phyloP scores from a whole-genome alignment of 1,284 basidiomycete genomes.

The Anthracocystis walkeri region DNA sequence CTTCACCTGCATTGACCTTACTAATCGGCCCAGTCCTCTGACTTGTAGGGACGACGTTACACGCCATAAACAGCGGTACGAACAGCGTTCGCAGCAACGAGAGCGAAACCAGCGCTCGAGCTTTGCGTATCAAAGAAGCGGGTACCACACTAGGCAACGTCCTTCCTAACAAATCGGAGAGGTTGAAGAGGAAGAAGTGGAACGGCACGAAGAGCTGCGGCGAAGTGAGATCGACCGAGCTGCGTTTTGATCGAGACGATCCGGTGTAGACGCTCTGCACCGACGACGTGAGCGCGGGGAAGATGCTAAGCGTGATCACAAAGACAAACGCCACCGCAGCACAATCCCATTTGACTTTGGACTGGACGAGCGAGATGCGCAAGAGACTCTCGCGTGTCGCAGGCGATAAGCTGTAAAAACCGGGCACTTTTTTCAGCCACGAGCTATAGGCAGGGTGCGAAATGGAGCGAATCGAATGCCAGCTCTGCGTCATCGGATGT shows the following conservation, averaged over 20 bases:
- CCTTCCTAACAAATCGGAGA: slow-evolving; percentile 56
- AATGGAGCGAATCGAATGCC: slow-evolving; percentile 48
- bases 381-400: slow-evolving; percentile 44
- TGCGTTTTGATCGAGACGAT: slow-evolving; percentile 3
- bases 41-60: slow-evolving; percentile 50
- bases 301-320: slow-evolving; percentile 57
- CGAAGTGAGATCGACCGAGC: slow-evolving; percentile 41
- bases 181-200: slow-evolving; percentile 64
- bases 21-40: slow-evolving; percentile 38
- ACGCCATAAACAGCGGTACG: slow-evolving; percentile 56
- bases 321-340: slow-evolving; percentile 47
- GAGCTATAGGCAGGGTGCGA: slow-evolving; percentile 46
- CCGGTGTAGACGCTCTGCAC: slow-evolving; percentile 54
- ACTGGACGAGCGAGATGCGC: slow-evolving; percentile 50
- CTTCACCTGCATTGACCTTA: background rate
- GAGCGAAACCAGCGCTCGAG: slow-evolving; percentile 28
- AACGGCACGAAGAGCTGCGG: slow-evolving; percentile 62
- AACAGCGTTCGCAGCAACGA: slow-evolving; percentile 48
- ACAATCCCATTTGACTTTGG: slow-evolving; percentile 51
- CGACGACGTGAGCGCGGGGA: slow-evolving; percentile 59
- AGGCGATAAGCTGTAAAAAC: slow-evolving; percentile 35
- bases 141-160: slow-evolving; percentile 51
- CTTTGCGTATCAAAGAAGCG: slow-evolving; percentile 25
- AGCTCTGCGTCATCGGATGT: slow-evolving; percentile 43
- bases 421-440: slow-evolving; percentile 41